Conservation (phyloP, 2,329 filamentous ascomycete species). For the Boeremia exigua region DNA sequence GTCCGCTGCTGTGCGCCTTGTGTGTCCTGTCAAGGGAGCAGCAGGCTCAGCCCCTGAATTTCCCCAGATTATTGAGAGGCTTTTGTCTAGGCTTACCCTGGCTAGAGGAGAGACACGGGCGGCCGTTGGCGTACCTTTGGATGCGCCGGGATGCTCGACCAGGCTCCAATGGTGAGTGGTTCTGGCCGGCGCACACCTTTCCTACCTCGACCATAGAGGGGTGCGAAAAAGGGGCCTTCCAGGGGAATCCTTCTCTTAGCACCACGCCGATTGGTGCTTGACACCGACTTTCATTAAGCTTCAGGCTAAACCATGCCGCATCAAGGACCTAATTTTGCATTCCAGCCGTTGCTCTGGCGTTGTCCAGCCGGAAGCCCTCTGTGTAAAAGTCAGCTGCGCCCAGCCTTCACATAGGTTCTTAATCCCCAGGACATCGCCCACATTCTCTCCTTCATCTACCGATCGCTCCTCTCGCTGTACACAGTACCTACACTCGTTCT, state of each 20-base stretch:
- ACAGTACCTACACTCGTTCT: conserved; percentile 38
- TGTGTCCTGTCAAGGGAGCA: conserved; percentile 7
- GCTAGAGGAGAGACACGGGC: conserved; percentile 27
- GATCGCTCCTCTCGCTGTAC: conserved; percentile 29
- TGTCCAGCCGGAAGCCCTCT: conserved; percentile 26
- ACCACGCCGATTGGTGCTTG: conserved; percentile 31
- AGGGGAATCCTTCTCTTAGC: conserved; percentile 1
- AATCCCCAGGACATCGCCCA: conserved; percentile 22
- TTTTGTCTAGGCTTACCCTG: conserved; percentile 20
- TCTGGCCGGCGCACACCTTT: conserved; percentile 21
- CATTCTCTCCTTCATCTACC: conserved; percentile 24
- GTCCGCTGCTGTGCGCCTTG: conserved; percentile 3
- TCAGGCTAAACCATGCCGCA: conserved; percentile 24
- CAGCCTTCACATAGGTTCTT: conserved; percentile 13
- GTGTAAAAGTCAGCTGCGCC: conserved; percentile 34
- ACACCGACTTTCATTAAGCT: conserved; percentile 28
- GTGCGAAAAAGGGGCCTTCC: conserved; percentile 29
- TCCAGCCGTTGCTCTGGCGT: conserved; percentile 42
- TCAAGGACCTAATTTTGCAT: conserved; percentile 39
- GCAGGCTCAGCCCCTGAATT: conserved; percentile 43
- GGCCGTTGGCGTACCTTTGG: conserved; percentile 30
- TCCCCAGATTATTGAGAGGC: conserved; percentile 45
- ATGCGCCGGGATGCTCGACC: conserved; percentile 27
- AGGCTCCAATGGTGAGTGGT: conserved; percentile 18
- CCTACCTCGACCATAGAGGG: conserved; percentile 17